Evolutionary conservation across 2,329 filamentous ascomycete genomes (phyloP).

Genomic region (Pseudogymnoascus sp.): DNA sequence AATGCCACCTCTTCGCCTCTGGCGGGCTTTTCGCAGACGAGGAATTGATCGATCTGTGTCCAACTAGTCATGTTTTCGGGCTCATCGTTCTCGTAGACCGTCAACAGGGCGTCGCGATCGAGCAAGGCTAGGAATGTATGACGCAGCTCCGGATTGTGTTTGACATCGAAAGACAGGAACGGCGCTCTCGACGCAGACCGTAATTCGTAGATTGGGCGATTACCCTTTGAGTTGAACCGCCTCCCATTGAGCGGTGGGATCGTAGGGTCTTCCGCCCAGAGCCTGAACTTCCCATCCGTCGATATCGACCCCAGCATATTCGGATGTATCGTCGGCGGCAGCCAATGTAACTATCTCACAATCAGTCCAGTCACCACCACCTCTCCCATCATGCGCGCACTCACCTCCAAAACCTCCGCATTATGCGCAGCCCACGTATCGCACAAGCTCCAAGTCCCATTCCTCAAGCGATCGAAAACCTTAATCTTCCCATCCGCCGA

Average conservation of each 20-base stretch:
- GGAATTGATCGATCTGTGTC: slow-evolving; percentile 67
- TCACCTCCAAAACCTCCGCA: slow-evolving; percentile 80
- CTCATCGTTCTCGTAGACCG: slow-evolving; percentile 77
- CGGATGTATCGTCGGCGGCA: slow-evolving; percentile 79
- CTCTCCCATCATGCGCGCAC: slow-evolving; percentile 23
- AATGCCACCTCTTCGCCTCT: slow-evolving; percentile 85
- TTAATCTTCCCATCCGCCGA: slow-evolving; percentile 90
- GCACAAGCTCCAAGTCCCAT: slow-evolving; percentile 69
- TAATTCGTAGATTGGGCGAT: slow-evolving; percentile 45
- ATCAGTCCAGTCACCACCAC: slow-evolving; percentile 9
- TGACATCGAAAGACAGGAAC: slow-evolving; percentile 76
- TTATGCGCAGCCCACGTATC: slow-evolving; percentile 89
- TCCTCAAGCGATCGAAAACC: slow-evolving; percentile 78
- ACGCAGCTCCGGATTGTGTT: slow-evolving; percentile 67
- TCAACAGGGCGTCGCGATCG: slow-evolving; percentile 72
- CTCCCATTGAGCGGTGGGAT: slow-evolving; percentile 67
- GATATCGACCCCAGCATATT: slow-evolving; percentile 82
- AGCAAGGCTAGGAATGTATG: slow-evolving; percentile 83
- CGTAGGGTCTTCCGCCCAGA: slow-evolving; percentile 87
- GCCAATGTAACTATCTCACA: slow-evolving; percentile 71
- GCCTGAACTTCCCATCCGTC: slow-evolving; percentile 80
- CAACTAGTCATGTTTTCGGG: slow-evolving; percentile 76
- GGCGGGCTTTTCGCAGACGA: slow-evolving; percentile 61
- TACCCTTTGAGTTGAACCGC: slow-evolving; percentile 69
- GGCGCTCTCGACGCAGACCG: slow-evolving; percentile 32